Conservation (phyloP, 768 basidiomycete species). For the Lactarius trivialis region DNA sequence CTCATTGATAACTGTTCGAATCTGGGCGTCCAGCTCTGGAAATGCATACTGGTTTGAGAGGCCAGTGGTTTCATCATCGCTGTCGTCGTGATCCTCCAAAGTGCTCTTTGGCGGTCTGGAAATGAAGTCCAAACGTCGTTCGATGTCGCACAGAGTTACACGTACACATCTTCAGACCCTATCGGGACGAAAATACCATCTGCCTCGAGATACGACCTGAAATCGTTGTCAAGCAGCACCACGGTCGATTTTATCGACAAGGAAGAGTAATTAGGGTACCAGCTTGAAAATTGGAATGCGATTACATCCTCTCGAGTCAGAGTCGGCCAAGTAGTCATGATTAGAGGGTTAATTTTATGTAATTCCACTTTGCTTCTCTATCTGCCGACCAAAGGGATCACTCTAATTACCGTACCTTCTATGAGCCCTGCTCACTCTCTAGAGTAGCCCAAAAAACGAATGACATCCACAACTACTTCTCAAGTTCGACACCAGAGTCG, state of each 20-base stretch:
- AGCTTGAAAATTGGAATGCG: constrained; percentile 76
- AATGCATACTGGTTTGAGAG: constrained; percentile 49
- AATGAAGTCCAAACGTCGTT: not conserved
- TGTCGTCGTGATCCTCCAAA: constrained; percentile 46
- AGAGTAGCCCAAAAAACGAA: not conserved
- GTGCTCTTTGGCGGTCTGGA: constrained; percentile 47
- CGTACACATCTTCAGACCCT: constrained; percentile 73
- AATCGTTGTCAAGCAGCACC: constrained; percentile 59
- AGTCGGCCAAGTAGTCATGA: constrained; percentile 42
- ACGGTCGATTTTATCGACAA: constrained; percentile 67
- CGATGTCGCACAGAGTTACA: constrained; percentile 18
- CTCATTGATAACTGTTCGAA: constrained; percentile 53
- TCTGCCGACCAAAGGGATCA: not conserved
- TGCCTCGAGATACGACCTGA: constrained; percentile 67
- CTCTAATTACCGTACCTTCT: not conserved
- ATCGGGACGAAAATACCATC: constrained; percentile 81
- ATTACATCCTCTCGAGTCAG: constrained; percentile 49
- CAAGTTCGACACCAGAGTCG: constrained; percentile 64
- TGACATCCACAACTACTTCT: constrained; percentile 24
- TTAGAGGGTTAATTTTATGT: not conserved
- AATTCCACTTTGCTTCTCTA: not conserved
- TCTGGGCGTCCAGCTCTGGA: constrained; percentile 71
- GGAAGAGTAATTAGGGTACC: constrained; percentile 68
- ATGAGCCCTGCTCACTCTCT: constrained; percentile 19
- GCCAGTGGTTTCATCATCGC: constrained; percentile 34